These are phyloP conservation scores for Trichoderma citrinoviride DNA, from an alignment of 2,329 filamentous ascomycete genomes.

Conservation along the genomic window DNA sequence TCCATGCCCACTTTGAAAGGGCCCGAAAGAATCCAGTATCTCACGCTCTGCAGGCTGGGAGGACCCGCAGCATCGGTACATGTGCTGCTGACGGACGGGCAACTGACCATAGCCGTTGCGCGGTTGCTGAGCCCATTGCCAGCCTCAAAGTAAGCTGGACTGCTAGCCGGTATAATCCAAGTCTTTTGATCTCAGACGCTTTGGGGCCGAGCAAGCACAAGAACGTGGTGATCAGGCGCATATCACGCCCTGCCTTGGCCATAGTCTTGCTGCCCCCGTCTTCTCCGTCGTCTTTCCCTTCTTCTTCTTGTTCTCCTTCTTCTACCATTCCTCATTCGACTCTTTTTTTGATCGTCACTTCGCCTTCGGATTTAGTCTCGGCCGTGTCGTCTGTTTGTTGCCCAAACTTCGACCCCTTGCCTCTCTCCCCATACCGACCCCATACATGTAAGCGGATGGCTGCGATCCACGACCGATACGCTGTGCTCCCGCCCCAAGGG, in stretches of 20 bases:
- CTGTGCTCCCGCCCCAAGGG: slow-evolving; percentile 20
- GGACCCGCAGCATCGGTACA: slow-evolving; percentile 18
- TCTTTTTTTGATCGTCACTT: no score
- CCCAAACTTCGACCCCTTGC: no score
- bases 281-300: background rate
- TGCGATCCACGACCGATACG: slow-evolving; percentile 20
- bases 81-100: slow-evolving; percentile 22
- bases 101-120: slow-evolving; percentile 18
- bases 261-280: background rate
- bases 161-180: background rate
- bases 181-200: background rate
- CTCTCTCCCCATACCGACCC: no score
- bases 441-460: slow-evolving; percentile 17
- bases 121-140: slow-evolving; percentile 5
- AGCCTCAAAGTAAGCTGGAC: slow-evolving; percentile 10
- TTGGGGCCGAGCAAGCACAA: background rate
- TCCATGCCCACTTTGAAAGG: background rate
- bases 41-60: background rate
- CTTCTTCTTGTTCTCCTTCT: background rate
- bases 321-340: background rate
- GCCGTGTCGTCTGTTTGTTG: no score
- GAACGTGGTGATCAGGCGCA: slow-evolving; percentile 5
- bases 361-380: no score
- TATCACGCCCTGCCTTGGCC: background rate
- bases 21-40: background rate